These are phyloP conservation scores for Schizophyllum amplum DNA, from an alignment of 1,284 basidiomycete genomes.

Conservation along the genomic window DNA sequence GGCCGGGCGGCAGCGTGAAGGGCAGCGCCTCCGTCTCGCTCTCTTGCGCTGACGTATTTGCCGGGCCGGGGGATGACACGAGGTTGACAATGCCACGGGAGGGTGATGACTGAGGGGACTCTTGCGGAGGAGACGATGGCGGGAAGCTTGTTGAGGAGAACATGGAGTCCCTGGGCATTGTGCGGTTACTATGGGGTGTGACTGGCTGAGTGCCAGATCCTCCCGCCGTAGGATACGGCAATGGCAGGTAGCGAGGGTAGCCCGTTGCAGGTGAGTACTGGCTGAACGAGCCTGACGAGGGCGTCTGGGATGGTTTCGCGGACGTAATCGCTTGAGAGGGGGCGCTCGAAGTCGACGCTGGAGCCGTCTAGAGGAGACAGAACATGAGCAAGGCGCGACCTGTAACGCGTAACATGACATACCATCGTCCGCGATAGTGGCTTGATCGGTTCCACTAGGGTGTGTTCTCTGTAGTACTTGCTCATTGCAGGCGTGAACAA, in stretches of 20 bases:
- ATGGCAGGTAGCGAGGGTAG: constrained; percentile 25
- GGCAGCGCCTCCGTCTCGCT: constrained; percentile 53
- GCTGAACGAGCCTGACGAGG: constrained; percentile 15
- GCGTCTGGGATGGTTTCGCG: neutral
- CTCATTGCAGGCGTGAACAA: constrained; percentile 44
- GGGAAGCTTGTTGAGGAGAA: constrained; percentile 24
- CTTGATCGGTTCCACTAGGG: constrained; percentile 13
- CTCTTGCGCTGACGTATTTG: constrained; percentile 48
- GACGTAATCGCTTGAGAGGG: neutral
- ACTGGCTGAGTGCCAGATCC: constrained; percentile 25
- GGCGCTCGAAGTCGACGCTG: neutral
- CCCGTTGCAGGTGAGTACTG: constrained; percentile 23
- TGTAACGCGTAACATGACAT: neutral
- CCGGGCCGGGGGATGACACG: constrained; percentile 75
- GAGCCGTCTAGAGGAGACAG: neutral
- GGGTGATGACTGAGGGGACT: constrained; percentile 50
- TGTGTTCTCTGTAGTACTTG: constrained; percentile 54
- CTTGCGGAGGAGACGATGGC: constrained; percentile 41
- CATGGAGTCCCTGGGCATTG: constrained; percentile 18
- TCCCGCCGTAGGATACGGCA: constrained; percentile 21
- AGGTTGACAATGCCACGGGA: constrained; percentile 46
- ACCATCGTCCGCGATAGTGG: neutral
- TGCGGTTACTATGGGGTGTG: constrained; percentile 29
- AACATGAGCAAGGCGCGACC: constrained; percentile 20
- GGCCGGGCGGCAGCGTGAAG: constrained; percentile 74